Evolutionary conservation across 1,139 yeast genomes (phyloP).

Genomic region (Kurtzmaniella quercitrusa): DNA sequence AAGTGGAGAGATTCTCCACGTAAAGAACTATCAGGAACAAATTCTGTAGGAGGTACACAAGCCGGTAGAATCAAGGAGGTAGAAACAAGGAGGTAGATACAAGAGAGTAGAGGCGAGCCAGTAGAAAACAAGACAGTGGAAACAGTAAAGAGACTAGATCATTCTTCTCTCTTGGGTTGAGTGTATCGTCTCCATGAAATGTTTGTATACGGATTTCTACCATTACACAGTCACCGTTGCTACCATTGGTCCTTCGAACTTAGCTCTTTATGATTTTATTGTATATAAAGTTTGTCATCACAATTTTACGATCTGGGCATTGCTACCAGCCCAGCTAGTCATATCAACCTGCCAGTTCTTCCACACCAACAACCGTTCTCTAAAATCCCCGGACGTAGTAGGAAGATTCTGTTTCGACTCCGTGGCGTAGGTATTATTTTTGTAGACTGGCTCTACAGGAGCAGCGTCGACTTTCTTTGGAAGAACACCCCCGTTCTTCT

Average conservation of each 20-base stretch:
- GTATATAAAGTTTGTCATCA: background rate
- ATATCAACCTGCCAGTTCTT: slow-evolving; percentile 84
- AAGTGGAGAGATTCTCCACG: background rate
- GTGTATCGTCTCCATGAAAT: too few species aligned
- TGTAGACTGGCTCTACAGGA: slow-evolving; percentile 34
- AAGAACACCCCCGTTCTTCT: slow-evolving; percentile 8
- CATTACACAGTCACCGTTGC: too few species aligned
- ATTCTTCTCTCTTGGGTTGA: too few species aligned
- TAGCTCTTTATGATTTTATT: too few species aligned
- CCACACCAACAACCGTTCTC: slow-evolving; percentile 55
- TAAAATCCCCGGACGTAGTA: slow-evolving; percentile 28
- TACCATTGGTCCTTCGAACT: too few species aligned
- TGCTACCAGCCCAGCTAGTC: slow-evolving; percentile 60
- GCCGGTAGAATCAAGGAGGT: too few species aligned
- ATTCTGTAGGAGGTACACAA: too few species aligned
- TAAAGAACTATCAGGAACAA: background rate
- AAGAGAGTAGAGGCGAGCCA: background rate
- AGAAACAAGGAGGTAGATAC: too few species aligned
- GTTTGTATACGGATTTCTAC: too few species aligned
- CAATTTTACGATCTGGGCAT: slow-evolving; percentile 3
- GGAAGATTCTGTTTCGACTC: slow-evolving; percentile 24
- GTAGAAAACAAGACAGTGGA: background rate
- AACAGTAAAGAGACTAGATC: too few species aligned
- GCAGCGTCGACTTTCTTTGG: slow-evolving; percentile 9
- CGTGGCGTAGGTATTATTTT: slow-evolving; percentile 33